These are phyloP conservation scores for Lagenidium giganteum DNA, from an alignment of 352 stramenopile species.

Conservation along the genomic window DNA sequence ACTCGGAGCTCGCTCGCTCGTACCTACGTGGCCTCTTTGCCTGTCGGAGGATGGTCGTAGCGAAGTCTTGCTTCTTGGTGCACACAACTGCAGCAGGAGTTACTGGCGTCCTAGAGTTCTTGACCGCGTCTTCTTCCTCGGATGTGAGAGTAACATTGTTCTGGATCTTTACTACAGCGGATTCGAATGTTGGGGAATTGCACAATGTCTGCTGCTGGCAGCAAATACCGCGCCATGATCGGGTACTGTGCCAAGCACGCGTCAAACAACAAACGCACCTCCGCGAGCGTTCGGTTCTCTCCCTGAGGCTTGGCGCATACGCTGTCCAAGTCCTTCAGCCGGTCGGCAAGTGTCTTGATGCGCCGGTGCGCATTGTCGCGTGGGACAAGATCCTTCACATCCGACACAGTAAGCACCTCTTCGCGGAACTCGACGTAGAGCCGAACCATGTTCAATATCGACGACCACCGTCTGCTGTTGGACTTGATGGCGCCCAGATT, in stretches of 20 bases:
- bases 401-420: background rate
- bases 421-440: conserved; percentile 4
- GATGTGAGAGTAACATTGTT: conserved; percentile 1
- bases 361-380: conserved; percentile 2
- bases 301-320: conserved; percentile 17
- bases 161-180: conserved; percentile 5
- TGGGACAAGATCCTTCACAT: conserved; percentile 5
- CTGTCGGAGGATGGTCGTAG: conserved; percentile 1
- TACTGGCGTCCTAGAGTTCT: no score
- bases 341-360: conserved; percentile 1
- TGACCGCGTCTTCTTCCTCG: background rate
- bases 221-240: conserved; percentile 12
- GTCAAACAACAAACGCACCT: conserved; percentile 8
- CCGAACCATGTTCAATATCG: conserved; percentile 2
- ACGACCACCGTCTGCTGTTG: conserved; percentile 8
- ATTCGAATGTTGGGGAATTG: conserved; percentile 10
- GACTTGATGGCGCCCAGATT: conserved; percentile 1
- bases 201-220: conserved; percentile 2
- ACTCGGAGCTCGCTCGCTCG: background rate
- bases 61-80: conserved; percentile 3
- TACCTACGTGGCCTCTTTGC: conserved; percentile 4
- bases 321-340: conserved; percentile 16
- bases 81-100: no score
- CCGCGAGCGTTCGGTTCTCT: conserved; percentile 2
- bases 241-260: conserved; percentile 12